Conservation (phyloP, 1,284 basidiomycete species). For the Puccinia horiana region DNA sequence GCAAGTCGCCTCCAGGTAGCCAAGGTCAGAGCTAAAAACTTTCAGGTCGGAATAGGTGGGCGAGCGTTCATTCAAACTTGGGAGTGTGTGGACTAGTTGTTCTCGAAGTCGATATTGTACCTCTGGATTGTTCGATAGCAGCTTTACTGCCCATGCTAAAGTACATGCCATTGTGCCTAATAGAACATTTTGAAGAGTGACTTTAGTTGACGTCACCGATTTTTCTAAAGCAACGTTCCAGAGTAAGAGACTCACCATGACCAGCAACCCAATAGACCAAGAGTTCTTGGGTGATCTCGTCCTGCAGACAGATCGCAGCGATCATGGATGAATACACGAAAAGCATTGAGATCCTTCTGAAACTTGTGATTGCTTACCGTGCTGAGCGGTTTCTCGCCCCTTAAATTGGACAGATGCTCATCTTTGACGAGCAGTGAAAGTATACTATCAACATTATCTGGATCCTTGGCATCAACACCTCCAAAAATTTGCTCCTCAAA, state of each 20-base stretch:
- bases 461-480: slow-evolving; percentile 5
- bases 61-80: slow-evolving; percentile 33
- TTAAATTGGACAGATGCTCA: slow-evolving; percentile 7
- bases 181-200: not conserved
- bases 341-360: not conserved
- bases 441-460: slow-evolving; percentile 30
- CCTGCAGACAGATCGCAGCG: not conserved
- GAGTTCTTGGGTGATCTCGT: slow-evolving; percentile 38
- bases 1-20: slow-evolving; percentile 30
- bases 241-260: slow-evolving; percentile 31
- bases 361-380: not conserved
- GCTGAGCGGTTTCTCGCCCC: slow-evolving; percentile 17
- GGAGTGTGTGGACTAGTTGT: slow-evolving; percentile 26
- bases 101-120: slow-evolving; percentile 31
- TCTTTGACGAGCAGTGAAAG: slow-evolving; percentile 28
- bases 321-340: not conserved
- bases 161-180: slow-evolving; percentile 48
- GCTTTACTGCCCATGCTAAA: slow-evolving; percentile 44
- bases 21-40: slow-evolving; percentile 13
- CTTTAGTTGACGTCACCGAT: not conserved
- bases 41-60: slow-evolving; percentile 37
- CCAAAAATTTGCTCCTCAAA: slow-evolving; percentile 16
- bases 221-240: not conserved
- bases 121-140: slow-evolving; percentile 37
- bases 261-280: slow-evolving; percentile 48